Base-by-base conservation (phyloP, 768 basidiomycete species). In the Collybia nuda region DNA sequence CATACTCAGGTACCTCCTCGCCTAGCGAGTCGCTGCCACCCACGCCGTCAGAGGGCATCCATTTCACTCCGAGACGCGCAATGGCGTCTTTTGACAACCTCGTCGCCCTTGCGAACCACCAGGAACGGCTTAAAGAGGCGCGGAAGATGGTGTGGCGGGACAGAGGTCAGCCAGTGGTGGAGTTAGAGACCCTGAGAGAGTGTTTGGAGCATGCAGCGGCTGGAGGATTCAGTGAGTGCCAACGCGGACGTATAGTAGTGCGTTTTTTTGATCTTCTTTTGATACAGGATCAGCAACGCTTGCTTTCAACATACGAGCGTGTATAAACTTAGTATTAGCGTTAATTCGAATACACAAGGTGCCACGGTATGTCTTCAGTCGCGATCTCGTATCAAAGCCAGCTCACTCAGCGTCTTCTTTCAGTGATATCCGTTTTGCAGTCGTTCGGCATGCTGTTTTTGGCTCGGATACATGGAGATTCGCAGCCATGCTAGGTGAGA, bases 71-170 rank as follows among this genome's bases (percentile, higher is more conserved):
- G 0, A 75, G 70, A 41, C 71, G 73, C 28, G 80, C 85, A 3
- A 82, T 88, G 71, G 77, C 80, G 7, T 91, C 88, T 0, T 93
- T 93, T 57, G 90, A 93, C 63, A 90, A 89, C 61, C 73, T 94
- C 6, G 85, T 91, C 18, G 88, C 87, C 12, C 76, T 94, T 48
- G 92, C 91, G 4, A 91, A 92, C 67, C 83, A 88, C 66, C 86
- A 90, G 63, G 88, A 93, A 53, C 75, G 81, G 2, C 72, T 93
- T 26, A 78, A 69, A 53, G 84, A 83, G 48, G 88, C 90, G 0
- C 77, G 87, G 48, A 89, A 82, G 64, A 86, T 92, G 67, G 81
- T 93, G 2, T 90, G 90, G 88, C 75, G 88, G 11, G 86, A 91
- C 59, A 73, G 79, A 53, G 90, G 91, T 2, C 84, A 92, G 65